Evolutionary conservation across 1,284 basidiomycete genomes (phyloP).

Genomic region (Ganoderma resinaceum): DNA sequence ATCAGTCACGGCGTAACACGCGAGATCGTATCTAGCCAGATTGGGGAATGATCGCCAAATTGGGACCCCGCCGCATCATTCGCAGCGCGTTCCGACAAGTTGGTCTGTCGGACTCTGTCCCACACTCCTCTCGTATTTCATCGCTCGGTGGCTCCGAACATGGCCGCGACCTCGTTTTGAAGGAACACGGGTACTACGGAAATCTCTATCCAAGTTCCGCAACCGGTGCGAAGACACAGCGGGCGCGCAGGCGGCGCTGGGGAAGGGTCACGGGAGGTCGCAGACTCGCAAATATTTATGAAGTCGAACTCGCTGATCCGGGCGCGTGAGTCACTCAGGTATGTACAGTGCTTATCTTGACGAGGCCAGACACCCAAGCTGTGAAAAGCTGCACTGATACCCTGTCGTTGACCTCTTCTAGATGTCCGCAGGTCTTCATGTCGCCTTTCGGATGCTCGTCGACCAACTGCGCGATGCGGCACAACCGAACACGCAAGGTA

Average conservation of each 20-base stretch:
- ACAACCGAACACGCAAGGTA: slow-evolving; percentile 19
- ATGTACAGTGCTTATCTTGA: slow-evolving; percentile 6
- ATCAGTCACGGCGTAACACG: slow-evolving; percentile 25
- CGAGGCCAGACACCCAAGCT: background rate
- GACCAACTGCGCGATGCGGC: slow-evolving; percentile 12
- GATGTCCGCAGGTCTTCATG: slow-evolving; percentile 21
- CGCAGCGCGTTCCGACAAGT: slow-evolving; percentile 3
- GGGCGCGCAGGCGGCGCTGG: slow-evolving; percentile 1
- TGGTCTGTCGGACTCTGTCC: background rate
- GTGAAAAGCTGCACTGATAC: background rate
- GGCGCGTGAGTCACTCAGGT: slow-evolving; percentile 6
- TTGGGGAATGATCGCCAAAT: slow-evolving; percentile 21
- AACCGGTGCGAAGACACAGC: background rate
- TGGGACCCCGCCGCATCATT: slow-evolving; percentile 28
- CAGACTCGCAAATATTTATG: no score
- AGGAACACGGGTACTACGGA: background rate
- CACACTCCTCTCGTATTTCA: background rate
- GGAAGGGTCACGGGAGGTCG: slow-evolving; percentile 20
- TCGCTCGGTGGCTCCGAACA: background rate
- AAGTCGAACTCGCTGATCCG: slow-evolving; percentile 11
- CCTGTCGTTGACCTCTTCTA: background rate
- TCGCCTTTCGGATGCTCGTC: slow-evolving; percentile 5
- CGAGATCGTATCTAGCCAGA: slow-evolving; percentile 19
- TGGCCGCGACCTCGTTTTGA: background rate
- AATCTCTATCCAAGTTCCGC: background rate